Evolutionary conservation across 345 rosid species (phyloP).

Genomic region (Eutrema japonicum): DNA sequence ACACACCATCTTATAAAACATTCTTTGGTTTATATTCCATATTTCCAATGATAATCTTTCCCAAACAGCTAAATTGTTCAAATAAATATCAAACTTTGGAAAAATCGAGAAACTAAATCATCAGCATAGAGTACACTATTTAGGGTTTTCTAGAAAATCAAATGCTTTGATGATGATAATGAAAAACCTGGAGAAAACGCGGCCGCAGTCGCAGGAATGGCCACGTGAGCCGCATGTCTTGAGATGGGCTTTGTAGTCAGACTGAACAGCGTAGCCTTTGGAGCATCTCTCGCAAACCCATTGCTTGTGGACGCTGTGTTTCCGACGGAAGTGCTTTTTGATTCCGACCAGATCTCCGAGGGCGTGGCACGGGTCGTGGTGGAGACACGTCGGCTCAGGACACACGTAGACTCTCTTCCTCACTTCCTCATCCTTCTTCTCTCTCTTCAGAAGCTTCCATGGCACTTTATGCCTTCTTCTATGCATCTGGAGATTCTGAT

Average conservation of each 20-base stretch:
- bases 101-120: slow-evolving; percentile 1
- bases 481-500: slow-evolving; percentile 99
- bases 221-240: slow-evolving; percentile 97
- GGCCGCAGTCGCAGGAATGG: slow-evolving; percentile 97
- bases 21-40: slow-evolving; percentile 11
- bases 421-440: slow-evolving; percentile 59
- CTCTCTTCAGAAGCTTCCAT: slow-evolving; percentile 94
- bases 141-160: slow-evolving; percentile 26
- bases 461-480: slow-evolving; percentile 95
- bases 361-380: slow-evolving; percentile 94
- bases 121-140: slow-evolving; percentile 7
- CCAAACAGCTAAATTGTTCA: neutral
- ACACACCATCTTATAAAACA: slow-evolving; percentile 19
- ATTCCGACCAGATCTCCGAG: slow-evolving; percentile 97
- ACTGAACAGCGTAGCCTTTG: slow-evolving; percentile 96
- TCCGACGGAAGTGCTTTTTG: slow-evolving; percentile 89
- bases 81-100: neutral
- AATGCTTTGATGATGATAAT: neutral
- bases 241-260: slow-evolving; percentile 96
- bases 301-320: slow-evolving; percentile 86
- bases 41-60: neutral
- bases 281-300: slow-evolving; percentile 95
- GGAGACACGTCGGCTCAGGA: slow-evolving; percentile 92
- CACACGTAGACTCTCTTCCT: slow-evolving; percentile 87
- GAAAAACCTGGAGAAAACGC: slow-evolving; percentile 88